These are phyloP conservation scores for Alternaria triticimaculans DNA, from an alignment of 2,329 filamentous ascomycete genomes.

Conservation along the genomic window DNA sequence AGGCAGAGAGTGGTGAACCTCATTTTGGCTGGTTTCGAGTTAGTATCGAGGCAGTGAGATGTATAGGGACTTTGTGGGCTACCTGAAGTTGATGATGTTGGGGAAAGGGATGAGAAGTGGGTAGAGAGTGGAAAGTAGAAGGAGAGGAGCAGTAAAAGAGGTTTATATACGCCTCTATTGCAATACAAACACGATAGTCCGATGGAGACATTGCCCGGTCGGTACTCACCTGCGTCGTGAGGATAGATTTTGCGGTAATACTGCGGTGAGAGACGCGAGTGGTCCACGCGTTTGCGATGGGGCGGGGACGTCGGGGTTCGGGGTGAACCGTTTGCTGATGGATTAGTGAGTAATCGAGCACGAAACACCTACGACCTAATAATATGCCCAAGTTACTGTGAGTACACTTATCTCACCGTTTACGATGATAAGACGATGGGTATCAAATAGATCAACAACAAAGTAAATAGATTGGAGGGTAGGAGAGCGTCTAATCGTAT, in stretches of 20 bases:
- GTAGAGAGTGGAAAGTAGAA: background rate
- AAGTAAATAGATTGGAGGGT: fast-evolving
- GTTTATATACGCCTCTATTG: background rate
- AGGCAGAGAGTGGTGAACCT: background rate
- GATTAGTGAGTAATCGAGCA: background rate
- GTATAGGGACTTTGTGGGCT: background rate
- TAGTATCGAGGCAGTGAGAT: background rate
- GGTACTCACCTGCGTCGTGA: background rate
- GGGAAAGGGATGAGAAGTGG: background rate
- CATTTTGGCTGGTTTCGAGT: background rate
- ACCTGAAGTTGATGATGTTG: background rate
- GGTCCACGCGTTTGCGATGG: background rate
- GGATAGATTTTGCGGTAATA: too few relatives aligned
- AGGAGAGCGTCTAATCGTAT: too few relatives aligned
- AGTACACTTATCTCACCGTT: too few relatives aligned
- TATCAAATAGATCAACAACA: background rate
- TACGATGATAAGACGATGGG: background rate
- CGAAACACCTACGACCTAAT: background rate
- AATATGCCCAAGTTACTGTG: too few relatives aligned
- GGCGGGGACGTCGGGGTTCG: background rate
- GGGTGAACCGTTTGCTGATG: background rate
- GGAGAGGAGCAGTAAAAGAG: background rate
- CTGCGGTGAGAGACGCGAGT: background rate
- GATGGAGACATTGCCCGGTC: too few relatives aligned
- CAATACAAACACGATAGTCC: background rate